Evolutionary conservation across 2,329 filamentous ascomycete species (phyloP), one percentile per base, ranked within the genome.

Genomic region (Fusarium nurragi): DNA sequence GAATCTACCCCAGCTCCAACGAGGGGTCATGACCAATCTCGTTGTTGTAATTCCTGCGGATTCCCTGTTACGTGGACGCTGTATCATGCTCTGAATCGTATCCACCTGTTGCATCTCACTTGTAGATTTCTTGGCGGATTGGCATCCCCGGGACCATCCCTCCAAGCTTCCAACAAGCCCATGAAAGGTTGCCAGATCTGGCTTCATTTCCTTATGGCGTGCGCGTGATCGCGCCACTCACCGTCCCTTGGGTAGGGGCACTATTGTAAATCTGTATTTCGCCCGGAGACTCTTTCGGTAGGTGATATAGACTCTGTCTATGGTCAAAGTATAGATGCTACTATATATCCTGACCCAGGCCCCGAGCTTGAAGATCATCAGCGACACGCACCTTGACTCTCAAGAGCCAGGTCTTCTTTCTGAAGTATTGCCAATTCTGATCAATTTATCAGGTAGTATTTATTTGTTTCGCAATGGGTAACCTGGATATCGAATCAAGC

Each of bases 401-500:
- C 32, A 34, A 34, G 32, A 30, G 41, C 38, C 11, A 28, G 46
- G 41, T 3, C 37, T 48, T 38, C 36, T 34, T 16, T 34, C 7
- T 16, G 18, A 22, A 19, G n/a, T 22, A n/a, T 37, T 26, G 18
- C 19, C 36, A 46, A 37, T 23, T 39, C 19, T 19, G 22, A 48
- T 12, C 32, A 38, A 28, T 23, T 21, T 22, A 21, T 18, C 22
- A 39, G 23, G n/a, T 34, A 41, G 30, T 13, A 44, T 40, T n/a
- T 19, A 6, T 23, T 26, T 16, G 9, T 41, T 45, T 16, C 39
- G 59, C 48, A 25, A 70, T 72, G 70, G 71, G 67, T 39, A 71
- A 61, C 38, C 61, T 65, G 28, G 72, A 75, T 54, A 72, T 77
- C 43, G 71, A 76, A 54, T 57, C 74, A 18, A 68, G 56, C 39